Evolutionary conservation across 495 filamentous ascomycete genomes (phyloP), one percentile per base, ranked within the genome.

Genomic region (Xylaria sp.): DNA sequence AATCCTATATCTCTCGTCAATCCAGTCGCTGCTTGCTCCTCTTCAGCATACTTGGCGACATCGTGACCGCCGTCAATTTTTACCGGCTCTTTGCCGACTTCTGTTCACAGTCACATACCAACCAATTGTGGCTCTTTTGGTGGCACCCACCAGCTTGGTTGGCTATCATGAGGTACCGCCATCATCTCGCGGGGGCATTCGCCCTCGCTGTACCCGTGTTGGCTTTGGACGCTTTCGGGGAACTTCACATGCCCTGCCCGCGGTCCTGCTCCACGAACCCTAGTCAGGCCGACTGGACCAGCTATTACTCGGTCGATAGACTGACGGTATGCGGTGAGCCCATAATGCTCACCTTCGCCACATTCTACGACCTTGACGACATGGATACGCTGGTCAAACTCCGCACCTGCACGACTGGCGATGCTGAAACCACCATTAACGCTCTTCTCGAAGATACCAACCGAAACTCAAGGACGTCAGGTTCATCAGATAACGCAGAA

Each of bases 271-370:
- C 12, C 12, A n/a, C 12, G n/a, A 55, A 55, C 50, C 50, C 50
- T 19, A 29, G 50, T 19, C 50, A 19, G 12, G 50, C 50, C 7
- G 50, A 55, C 21, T 55, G 50, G 50, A 55, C 12, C 50, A 55
- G 50, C n/a, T 55, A 55, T 19, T 55, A 55, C n/a, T 55, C 50
- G 50, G 12, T 55, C n/a, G 50, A 55, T 55, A 55, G 50, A n/a
- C 50, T 55, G 12, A 19, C 12, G 24, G 50, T 55, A 8, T 55
- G 50, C 24, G 50, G 12, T 55, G 50, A 55, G n/a, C 50, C 50
- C 21, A 55, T 55, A n/a, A 12, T 19, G 24, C 50, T 55, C 12
- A n/a, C n/a, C n/a, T 55, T 55, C 50, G 12, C 50, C 3, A 55
- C 50, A 19, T 55, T 55, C 21, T 19, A 55, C 50, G 12, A 12